Evolutionary conservation across 345 rosid genomes (phyloP).

Genomic region (Pelargonium nanum): DNA sequence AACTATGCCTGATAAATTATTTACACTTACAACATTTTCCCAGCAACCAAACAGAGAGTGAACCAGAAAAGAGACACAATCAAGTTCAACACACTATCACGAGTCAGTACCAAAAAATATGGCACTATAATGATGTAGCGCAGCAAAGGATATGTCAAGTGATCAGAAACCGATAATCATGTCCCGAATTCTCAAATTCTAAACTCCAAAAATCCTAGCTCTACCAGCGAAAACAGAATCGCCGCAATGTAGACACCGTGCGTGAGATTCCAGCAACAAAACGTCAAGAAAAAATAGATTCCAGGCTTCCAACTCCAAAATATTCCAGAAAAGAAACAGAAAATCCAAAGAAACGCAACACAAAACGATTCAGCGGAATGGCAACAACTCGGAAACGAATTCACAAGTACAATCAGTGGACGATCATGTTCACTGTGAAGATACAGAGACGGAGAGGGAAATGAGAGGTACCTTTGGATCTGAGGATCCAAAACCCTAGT

Average conservation of each 20-base stretch:
- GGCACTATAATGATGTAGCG: neutral
- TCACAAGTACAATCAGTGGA: neutral
- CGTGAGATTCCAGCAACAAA: neutral
- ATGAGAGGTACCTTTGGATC: neutral
- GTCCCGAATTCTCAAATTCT: neutral
- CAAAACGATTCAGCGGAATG: neutral
- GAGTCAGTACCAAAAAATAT: neutral
- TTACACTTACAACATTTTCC: neutral
- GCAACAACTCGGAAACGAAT: neutral
- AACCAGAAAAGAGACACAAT: neutral
- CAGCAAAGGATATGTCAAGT: neutral
- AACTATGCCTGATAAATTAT: neutral
- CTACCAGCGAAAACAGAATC: neutral
- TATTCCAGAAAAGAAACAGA: neutral
- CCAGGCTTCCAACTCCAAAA: neutral
- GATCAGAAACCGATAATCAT: neutral
- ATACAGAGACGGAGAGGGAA: neutral
- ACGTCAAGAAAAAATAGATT: neutral
- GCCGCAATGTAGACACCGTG: neutral
- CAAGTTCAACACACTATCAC: neutral
- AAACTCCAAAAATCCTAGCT: neutral
- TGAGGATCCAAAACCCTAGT: neutral
- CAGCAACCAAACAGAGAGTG: neutral
- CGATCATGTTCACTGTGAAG: neutral
- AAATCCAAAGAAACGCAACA: neutral